Conservation (phyloP, 1,284 basidiomycete genomes). For the Thelephora terrestris region DNA sequence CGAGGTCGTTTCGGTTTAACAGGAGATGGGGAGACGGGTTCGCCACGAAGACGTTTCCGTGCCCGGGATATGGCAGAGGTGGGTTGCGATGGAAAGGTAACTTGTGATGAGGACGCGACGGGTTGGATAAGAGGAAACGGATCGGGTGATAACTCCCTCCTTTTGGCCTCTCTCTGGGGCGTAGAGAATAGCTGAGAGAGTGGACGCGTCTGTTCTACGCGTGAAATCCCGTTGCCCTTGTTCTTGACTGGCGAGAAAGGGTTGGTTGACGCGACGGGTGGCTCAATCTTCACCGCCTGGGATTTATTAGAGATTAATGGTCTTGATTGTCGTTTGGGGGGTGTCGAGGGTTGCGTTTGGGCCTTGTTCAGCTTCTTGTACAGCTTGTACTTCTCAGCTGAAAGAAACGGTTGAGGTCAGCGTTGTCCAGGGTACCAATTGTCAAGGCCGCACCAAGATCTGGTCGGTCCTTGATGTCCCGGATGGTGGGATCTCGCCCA, state of each 20-base stretch:
- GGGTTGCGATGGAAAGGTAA: conserved; percentile 3
- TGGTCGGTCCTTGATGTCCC: conserved; percentile 67
- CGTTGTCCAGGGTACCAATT: conserved; percentile 14
- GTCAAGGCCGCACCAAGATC: conserved; percentile 50
- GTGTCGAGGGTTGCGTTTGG: conserved; percentile 21
- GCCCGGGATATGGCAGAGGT: conserved; percentile 47
- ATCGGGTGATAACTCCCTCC: conserved; percentile 28
- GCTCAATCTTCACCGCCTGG: conserved; percentile 37
- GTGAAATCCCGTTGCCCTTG: conserved; percentile 25
- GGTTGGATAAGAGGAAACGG: conserved; percentile 26
- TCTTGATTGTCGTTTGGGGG: conserved; percentile 22
- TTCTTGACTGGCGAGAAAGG: conserved; percentile 71
- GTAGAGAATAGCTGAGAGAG: conserved; percentile 43
- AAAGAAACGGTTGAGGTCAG: conserved; percentile 8
- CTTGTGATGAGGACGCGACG: conserved; percentile 3
- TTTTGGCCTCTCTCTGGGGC: conserved; percentile 33
- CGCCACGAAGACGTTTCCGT: conserved; percentile 68
- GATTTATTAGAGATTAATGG: conserved; percentile 35
- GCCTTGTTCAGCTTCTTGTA: conserved; percentile 71
- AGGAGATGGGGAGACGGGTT: conserved; percentile 71
- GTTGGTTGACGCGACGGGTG: conserved; percentile 47
- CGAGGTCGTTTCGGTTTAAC: conserved; percentile 63
- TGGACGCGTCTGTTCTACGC: conserved; percentile 7
- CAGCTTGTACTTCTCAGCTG: conserved; percentile 73
- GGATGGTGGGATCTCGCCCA: conserved; percentile 56